Conservation (phyloP, 2,329 filamentous ascomycete genomes). For the Epichloe sp. region DNA sequence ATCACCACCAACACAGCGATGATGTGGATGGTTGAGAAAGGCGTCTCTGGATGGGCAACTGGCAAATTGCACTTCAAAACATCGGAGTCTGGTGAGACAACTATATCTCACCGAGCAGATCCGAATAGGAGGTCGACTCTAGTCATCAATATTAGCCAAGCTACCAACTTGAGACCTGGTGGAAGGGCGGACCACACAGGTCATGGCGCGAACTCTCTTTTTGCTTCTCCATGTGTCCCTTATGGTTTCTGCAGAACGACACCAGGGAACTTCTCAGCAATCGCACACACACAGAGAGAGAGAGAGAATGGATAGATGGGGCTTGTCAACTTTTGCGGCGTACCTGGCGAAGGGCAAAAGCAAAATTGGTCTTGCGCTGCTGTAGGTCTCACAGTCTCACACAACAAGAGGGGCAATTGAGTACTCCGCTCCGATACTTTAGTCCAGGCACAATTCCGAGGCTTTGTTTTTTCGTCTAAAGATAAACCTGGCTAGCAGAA, state of each 20-base stretch:
- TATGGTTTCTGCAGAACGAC: not conserved
- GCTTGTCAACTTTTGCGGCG: not conserved
- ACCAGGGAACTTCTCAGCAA: not conserved
- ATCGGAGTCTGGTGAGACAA: slow-evolving; percentile 17
- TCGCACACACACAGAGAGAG: not conserved
- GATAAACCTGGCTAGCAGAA: not conserved
- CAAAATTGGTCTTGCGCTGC: slow-evolving; percentile 5
- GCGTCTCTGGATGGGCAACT: slow-evolving; percentile 8
- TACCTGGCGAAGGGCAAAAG: slow-evolving; percentile 1
- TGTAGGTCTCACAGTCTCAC: slow-evolving; percentile 9
- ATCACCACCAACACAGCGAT: not conserved
- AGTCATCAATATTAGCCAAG: not conserved
- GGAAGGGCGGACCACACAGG: not conserved
- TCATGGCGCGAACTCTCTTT: not conserved
- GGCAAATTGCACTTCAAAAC: slow-evolving; percentile 15
- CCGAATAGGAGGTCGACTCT: slow-evolving; percentile 4
- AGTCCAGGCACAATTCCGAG: not conserved
- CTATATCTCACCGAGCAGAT: slow-evolving; percentile 12
- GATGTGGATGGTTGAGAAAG: not conserved
- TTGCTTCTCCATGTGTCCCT: not conserved
- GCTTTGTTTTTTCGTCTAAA: not conserved
- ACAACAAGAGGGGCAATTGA: slow-evolving; percentile 4
- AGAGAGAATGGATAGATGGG: not conserved
- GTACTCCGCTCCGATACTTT: not conserved
- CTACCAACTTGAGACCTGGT: not conserved